Evolutionary conservation across 495 filamentous ascomycete species (phyloP).

Genomic region (Trichoderma parareesei): DNA sequence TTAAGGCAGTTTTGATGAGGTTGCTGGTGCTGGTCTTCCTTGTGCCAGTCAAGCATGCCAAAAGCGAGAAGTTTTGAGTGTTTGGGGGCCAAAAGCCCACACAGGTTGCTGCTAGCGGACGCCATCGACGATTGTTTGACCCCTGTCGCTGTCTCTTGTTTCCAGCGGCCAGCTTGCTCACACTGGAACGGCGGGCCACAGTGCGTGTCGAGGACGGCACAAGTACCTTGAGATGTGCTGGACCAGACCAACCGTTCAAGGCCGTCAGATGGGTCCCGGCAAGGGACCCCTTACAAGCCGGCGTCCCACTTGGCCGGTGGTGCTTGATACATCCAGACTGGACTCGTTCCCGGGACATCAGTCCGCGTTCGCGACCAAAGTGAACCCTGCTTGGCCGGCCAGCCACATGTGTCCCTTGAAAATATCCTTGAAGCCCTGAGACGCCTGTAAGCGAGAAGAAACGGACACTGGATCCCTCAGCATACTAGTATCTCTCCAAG

Average conservation of each 20-base stretch:
- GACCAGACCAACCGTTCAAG: not conserved
- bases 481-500: too few species aligned
- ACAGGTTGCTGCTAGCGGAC: too few species aligned
- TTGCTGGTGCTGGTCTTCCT: too few species aligned
- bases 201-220: not conserved
- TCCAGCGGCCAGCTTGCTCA: too few species aligned
- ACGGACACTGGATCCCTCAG: not conserved
- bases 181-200: not conserved
- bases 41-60: too few species aligned
- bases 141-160: too few species aligned
- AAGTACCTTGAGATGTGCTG: not conserved
- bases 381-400: not conserved
- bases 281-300: not conserved
- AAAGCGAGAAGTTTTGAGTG: too few species aligned
- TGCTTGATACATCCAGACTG: not conserved
- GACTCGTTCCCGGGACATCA: not conserved
- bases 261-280: not conserved
- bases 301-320: not conserved
- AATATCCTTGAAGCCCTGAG: not conserved
- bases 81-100: too few species aligned
- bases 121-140: too few species aligned
- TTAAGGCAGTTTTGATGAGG: too few species aligned
- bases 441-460: not conserved
- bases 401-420: not conserved
- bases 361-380: not conserved